phyloP scores from a whole-genome alignment of 73 alveolate species.

The Tetrahymena elliotti region DNA sequence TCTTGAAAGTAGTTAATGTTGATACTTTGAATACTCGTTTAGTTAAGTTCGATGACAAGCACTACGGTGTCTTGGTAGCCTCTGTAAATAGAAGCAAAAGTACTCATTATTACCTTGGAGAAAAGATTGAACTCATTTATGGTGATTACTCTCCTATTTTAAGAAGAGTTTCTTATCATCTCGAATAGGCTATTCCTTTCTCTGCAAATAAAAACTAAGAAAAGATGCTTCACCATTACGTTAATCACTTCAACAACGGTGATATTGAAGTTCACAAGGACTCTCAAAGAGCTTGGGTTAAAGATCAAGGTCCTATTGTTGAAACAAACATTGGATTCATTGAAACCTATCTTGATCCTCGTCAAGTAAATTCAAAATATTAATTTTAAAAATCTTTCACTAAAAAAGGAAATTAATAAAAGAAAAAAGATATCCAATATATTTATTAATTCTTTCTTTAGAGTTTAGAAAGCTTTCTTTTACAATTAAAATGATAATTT shows the following conservation, averaged over 20 bases:
- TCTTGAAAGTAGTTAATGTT: constrained; percentile 36
- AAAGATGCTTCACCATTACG: constrained; percentile 68
- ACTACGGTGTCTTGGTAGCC: constrained; percentile 49
- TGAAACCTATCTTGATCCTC: constrained; percentile 89
- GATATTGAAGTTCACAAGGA: constrained; percentile 83
- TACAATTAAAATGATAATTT: too few relatives aligned
- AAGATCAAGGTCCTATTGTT: constrained; percentile 84
- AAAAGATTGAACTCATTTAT: constrained; percentile 49
- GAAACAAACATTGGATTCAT: constrained; percentile 93
- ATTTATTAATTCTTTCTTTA: too few relatives aligned
- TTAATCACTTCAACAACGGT: constrained; percentile 82
- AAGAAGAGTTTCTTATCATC: constrained; percentile 57
- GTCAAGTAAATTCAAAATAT: constrained; percentile 27
- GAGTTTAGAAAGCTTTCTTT: neutral
- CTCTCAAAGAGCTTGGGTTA: constrained; percentile 89
- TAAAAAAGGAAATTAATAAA: too few relatives aligned
- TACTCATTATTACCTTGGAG: constrained; percentile 9
- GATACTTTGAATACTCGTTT: constrained; percentile 60
- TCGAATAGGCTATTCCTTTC: constrained; percentile 67
- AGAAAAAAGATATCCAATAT: too few relatives aligned
- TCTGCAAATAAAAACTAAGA: constrained; percentile 78
- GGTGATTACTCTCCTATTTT: constrained; percentile 82
- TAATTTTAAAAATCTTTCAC: neutral
- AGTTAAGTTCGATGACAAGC: constrained; percentile 34
- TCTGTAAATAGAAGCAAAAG: constrained; percentile 25